Base-by-base conservation (phyloP, 1,284 basidiomycete genomes). In the Neolentinus lepideus region DNA sequence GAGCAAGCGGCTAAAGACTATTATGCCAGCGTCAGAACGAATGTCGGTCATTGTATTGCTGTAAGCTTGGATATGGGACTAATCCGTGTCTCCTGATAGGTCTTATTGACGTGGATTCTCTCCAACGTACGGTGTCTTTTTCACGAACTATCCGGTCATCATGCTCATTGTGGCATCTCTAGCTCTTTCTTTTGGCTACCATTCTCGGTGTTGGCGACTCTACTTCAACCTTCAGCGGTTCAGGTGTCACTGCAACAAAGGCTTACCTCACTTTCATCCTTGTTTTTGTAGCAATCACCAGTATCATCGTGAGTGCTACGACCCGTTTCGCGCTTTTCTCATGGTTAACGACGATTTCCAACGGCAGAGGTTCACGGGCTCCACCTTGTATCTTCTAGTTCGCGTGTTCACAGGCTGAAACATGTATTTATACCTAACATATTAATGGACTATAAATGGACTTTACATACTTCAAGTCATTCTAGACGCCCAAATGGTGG, bases 11-110 rank as follows among this genome's bases (percentile, higher is more conserved):
- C 89, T 21, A 91, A 89, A 67, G 91, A 93, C 65, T 91, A 92
- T 67, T 94, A 94, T 69, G 90, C 91, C 0, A 91, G 90, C 67
- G 90, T 97, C 61, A 76, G 94, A 57, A 97, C 94, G 11, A 96
- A 95, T 71, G 92, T 94, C 54, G 60, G 81, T 69, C 4, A 55
- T 24, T 62, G 14, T 19, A 16, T 47, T 29, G 19, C 52, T n/a
- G 46, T n/a, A 27, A 19, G 35, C 24, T 31, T n/a, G 38, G 38
- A 12, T 25, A 27, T 51, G 31, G 27, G 51, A 21, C 11, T 47
- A 43, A 16, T 16, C 3, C 26, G 11, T 38, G 27, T 22, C 47
- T 26, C 21, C 12, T 21, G 38, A 29, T 54, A 88, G 77, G 83
- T 88, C 22, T 73, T 98, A 46, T 75, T 98, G 52, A 78, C 83